A percentile compares a stretch with the other conserved stretches of the same genome.
These are phyloP conservation scores for Boletales sp. DNA, from an alignment of 768 basidiomycete genomes.

Conservation along the genomic window DNA sequence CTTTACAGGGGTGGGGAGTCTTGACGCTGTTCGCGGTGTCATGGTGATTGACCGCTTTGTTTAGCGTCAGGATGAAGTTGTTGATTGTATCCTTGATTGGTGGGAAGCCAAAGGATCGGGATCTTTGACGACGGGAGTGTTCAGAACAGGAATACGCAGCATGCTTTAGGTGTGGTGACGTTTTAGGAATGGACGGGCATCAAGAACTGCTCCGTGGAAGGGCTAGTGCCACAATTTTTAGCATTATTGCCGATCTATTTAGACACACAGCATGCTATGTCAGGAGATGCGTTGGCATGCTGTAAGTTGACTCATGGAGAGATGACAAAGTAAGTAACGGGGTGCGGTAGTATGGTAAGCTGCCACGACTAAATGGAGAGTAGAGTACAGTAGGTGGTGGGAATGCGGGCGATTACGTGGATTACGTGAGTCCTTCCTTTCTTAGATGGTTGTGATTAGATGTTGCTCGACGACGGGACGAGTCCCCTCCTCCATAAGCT, in stretches of 20 bases:
- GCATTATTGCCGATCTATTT: too few relatives aligned
- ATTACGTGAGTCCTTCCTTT: constrained; percentile 21
- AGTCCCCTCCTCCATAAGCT: too few relatives aligned
- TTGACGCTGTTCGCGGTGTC: background rate
- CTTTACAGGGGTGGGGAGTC: constrained; percentile 50
- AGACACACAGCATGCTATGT: too few relatives aligned
- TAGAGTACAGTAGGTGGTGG: too few relatives aligned
- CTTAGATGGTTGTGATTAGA: constrained; percentile 18
- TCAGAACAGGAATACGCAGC: constrained; percentile 52
- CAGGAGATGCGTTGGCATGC: too few relatives aligned
- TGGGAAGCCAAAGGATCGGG: constrained; percentile 46
- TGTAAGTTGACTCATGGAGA: too few relatives aligned
- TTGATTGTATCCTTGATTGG: constrained; percentile 68
- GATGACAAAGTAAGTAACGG: too few relatives aligned
- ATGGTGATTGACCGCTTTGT: constrained; percentile 1
- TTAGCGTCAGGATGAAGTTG: constrained; percentile 62
- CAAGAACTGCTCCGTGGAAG: too few relatives aligned
- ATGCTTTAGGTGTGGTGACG: constrained; percentile 37
- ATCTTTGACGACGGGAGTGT: constrained; percentile 57
- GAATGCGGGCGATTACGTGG: background rate
- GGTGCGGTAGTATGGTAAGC: background rate
- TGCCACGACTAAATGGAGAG: background rate
- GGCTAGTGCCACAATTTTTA: too few relatives aligned
- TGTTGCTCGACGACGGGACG: background rate
- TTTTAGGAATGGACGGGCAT: background rate